These are phyloP conservation scores for Alternaria postmessia DNA, from an alignment of 2,329 filamentous ascomycete species.

Conservation along the genomic window DNA sequence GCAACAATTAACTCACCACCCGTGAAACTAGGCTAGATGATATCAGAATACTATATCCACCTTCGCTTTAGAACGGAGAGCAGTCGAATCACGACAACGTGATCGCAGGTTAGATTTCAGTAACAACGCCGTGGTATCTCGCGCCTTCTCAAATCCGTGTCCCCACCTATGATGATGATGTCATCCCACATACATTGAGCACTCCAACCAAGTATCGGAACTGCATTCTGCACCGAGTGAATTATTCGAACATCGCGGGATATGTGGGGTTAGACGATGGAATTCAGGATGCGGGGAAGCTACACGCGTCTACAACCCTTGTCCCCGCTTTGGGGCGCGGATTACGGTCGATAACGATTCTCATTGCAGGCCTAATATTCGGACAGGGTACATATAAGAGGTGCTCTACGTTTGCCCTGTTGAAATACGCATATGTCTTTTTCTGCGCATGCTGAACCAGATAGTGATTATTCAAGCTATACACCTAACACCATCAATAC, in stretches of 20 bases:
- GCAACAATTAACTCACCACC: neutral
- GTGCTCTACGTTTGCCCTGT: no score
- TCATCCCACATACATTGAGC: neutral
- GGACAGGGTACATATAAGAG: neutral
- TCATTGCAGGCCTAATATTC: neutral
- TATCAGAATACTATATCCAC: no score
- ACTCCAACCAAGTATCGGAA: neutral
- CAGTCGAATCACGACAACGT: neutral
- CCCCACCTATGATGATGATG: neutral
- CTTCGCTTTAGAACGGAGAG: no score
- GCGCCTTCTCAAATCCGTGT: no score
- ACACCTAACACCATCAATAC: no score
- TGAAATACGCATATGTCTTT: neutral
- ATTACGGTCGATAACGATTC: neutral
- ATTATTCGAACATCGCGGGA: neutral
- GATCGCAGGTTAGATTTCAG: no score
- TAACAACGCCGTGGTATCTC: no score
- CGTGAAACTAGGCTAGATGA: neutral
- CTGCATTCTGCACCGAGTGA: neutral
- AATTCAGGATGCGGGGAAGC: slow-evolving; percentile 11
- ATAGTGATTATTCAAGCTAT: no score
- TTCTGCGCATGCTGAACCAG: neutral
- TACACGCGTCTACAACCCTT: slow-evolving; percentile 28
- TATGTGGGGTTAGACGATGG: slow-evolving; percentile 12
- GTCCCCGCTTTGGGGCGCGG: slow-evolving; percentile 12